Base-by-base conservation (phyloP, 345 rosid species). In the Moricandia moricandioides region DNA sequence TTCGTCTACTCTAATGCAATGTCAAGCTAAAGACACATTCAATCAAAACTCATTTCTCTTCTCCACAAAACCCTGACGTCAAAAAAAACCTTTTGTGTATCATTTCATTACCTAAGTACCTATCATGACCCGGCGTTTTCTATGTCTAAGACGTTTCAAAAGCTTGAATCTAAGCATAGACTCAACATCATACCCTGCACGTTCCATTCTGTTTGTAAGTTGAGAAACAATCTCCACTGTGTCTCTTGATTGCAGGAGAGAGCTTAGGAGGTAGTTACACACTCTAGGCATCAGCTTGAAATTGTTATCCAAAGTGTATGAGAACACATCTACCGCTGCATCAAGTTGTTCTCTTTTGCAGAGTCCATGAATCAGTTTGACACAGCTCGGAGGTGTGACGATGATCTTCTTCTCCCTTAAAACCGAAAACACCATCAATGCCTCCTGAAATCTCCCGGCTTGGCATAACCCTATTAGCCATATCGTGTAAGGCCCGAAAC, bases 321-420 rank as follows among this genome's bases (percentile, higher is more conserved):
- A 69, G 78, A 92, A 95, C 72, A 92, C 82, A 49, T 88, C 86
- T 21, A 82, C 45, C 3, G 99, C 93, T 54, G 73, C 69, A 60
- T 88, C 91, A 31, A 90, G 77, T 24, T 84, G 73, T 67, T 86
- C 79, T 73, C 75, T 77, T 68, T 54, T 79, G 76, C 88, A 88
- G n/a, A 92, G 84, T 66, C 81, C 73, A 62, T 78, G 40, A 43
- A 95, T 90, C 87, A 95, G 71, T 76, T 74, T 85, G 43, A 83
- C 91, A 83, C 97, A 95, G 65, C 92, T 86, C n/a, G 97, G 87
- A 60, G 97, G 86, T 27, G 89, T 76, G 54, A 92, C 71, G 10
- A 67, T 67, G 61, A 89, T 83, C 55, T 81, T 73, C 66, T 37
- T 73, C 78, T 88, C 89, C 66, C 82, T 62, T 47, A 95, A 89